A percentile compares a stretch with the other conserved stretches of the same genome.
These are phyloP conservation scores for Pseudotulostoma volvatum DNA, from an alignment of 495 filamentous ascomycete genomes.

Conservation along the genomic window DNA sequence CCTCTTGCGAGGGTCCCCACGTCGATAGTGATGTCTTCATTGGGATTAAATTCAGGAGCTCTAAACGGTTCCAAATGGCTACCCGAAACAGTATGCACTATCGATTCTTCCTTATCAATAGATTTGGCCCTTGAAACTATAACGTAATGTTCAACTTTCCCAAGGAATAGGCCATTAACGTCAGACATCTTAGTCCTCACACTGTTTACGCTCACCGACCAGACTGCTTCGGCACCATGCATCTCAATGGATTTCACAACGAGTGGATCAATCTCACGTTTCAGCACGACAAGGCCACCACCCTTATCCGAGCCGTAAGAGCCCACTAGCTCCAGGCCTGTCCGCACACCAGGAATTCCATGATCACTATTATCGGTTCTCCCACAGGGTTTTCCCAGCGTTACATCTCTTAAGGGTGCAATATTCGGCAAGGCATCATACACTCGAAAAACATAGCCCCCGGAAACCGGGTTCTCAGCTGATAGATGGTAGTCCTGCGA, in stretches of 20 bases:
- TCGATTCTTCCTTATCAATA: slow-evolving; percentile 24
- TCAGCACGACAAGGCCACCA: slow-evolving; percentile 58
- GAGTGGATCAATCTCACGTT: slow-evolving; percentile 50
- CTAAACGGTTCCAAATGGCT: slow-evolving; percentile 18
- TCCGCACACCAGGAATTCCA: slow-evolving; percentile 25
- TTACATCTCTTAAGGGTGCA: slow-evolving; percentile 58
- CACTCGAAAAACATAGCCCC: slow-evolving; percentile 48
- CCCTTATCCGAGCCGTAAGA: slow-evolving; percentile 51
- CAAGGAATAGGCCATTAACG: not conserved
- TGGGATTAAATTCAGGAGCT: slow-evolving; percentile 69
- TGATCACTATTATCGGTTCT: slow-evolving; percentile 1
- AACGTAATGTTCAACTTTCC: slow-evolving; percentile 17
- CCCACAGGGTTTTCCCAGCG: slow-evolving; percentile 33
- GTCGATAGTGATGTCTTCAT: slow-evolving; percentile 67
- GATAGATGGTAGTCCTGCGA: slow-evolving; percentile 8
- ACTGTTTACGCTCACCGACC: slow-evolving; percentile 30
- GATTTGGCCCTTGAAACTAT: slow-evolving; percentile 19
- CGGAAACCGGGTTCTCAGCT: slow-evolving; percentile 7
- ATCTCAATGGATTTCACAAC: slow-evolving; percentile 40
- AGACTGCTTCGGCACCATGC: slow-evolving; percentile 20
- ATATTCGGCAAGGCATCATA: slow-evolving; percentile 63
- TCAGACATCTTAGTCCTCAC: slow-evolving; percentile 38
- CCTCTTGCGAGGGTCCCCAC: slow-evolving; percentile 59
- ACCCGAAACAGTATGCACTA: slow-evolving; percentile 20
- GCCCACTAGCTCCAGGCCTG: slow-evolving; percentile 54